Conservation (phyloP, 2,329 filamentous ascomycete genomes). For the Dactylonectria macrodidyma region DNA sequence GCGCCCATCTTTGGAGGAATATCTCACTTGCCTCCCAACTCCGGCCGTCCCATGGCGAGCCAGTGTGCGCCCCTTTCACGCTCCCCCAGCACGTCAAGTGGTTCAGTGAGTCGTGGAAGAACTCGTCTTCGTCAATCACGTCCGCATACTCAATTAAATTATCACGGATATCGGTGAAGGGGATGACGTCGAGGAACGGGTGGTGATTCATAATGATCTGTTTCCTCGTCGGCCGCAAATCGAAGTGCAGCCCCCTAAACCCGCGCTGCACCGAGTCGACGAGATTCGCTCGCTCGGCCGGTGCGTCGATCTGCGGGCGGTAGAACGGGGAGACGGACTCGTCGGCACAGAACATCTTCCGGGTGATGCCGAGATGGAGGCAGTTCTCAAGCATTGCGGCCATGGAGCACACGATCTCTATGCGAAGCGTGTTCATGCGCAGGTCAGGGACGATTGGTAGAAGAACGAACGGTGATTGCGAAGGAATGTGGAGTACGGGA, state of each 20-base stretch:
- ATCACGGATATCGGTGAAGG: slow-evolving; percentile 46
- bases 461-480: slow-evolving; percentile 35
- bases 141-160: slow-evolving; percentile 44
- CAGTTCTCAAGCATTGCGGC: slow-evolving; percentile 46
- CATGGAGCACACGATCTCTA: slow-evolving; percentile 46
- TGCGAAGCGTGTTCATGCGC: slow-evolving; percentile 46
- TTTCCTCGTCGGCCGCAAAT: slow-evolving; percentile 45
- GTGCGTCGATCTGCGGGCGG: slow-evolving; percentile 32
- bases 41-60: slow-evolving; percentile 49
- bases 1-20: slow-evolving; percentile 49
- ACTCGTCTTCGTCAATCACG: slow-evolving; percentile 47
- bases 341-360: slow-evolving; percentile 44
- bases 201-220: slow-evolving; percentile 46
- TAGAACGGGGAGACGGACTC: slow-evolving; percentile 46
- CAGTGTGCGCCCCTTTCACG: slow-evolving; percentile 42
- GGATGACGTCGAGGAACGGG: slow-evolving; percentile 47
- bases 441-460: slow-evolving; percentile 44
- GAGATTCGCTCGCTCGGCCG: slow-evolving; percentile 32
- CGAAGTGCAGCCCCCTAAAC: slow-evolving; percentile 42
- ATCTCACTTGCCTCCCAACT: slow-evolving; percentile 50
- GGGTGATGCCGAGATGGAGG: slow-evolving; percentile 44
- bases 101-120: slow-evolving; percentile 49
- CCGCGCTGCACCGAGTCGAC: slow-evolving; percentile 40
- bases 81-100: slow-evolving; percentile 50
- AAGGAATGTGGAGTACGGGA: slow-evolving; percentile 43